These are phyloP conservation scores for Chloranthus sessilifolius DNA, from an alignment of 164 flowering plant species.

Conservation along the genomic window DNA sequence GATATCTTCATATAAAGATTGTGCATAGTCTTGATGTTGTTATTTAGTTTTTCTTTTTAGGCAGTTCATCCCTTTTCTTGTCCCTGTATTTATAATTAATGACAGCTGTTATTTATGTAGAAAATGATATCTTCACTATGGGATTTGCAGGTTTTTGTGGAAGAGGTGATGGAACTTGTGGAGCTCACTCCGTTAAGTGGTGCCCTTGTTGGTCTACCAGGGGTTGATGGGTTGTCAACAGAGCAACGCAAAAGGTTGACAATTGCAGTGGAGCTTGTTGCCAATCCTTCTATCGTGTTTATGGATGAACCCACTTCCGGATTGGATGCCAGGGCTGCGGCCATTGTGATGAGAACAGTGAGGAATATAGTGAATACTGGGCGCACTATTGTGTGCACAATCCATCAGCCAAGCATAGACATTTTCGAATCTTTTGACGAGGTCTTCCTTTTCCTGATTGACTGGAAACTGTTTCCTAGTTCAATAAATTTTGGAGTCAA, in stretches of 20 bases:
- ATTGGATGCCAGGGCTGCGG: slow-evolving; percentile 96
- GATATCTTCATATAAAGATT: slow-evolving; percentile 14
- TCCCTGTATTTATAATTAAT: background rate
- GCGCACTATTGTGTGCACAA: slow-evolving; percentile 96
- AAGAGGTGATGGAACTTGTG: slow-evolving; percentile 98
- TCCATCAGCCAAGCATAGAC: slow-evolving; percentile 99
- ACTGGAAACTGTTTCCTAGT: background rate
- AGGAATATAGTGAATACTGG: slow-evolving; percentile 98
- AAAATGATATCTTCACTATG: slow-evolving; percentile 12
- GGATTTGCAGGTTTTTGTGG: slow-evolving; percentile 75
- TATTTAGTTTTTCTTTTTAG: no score
- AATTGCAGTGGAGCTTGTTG: slow-evolving; percentile 97
- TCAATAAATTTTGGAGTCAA: background rate
- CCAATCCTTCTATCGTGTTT: slow-evolving; percentile 96
- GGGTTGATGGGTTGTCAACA: slow-evolving; percentile 91
- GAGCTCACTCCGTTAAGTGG: slow-evolving; percentile 83
- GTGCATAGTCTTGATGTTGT: no score
- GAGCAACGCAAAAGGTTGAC: slow-evolving; percentile 96
- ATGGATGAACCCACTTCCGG: slow-evolving; percentile 99
- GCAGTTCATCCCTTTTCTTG: no score
- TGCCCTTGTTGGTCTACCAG: slow-evolving; percentile 92
- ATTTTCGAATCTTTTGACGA: slow-evolving; percentile 99
- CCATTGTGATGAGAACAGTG: slow-evolving; percentile 99
- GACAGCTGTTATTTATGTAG: background rate
- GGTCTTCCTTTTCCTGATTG: slow-evolving; percentile 35